Conservation (phyloP, 164 flowering plant species). For the Berberis thunbergii region DNA sequence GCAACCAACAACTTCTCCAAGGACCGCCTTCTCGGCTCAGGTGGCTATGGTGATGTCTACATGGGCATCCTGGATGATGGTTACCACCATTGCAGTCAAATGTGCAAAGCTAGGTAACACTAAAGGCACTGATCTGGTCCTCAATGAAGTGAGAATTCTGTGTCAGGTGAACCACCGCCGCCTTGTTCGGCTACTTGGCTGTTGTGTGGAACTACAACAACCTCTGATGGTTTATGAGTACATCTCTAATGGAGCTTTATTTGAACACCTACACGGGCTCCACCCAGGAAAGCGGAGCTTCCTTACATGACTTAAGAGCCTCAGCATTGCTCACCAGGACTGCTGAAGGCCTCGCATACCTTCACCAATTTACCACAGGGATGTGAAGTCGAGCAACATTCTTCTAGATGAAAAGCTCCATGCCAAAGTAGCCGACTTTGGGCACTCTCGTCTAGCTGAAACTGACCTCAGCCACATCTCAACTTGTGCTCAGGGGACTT, state of each 20-base stretch:
- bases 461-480: conserved; percentile 49
- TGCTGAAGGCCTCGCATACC: conserved; percentile 55
- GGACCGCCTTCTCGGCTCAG: conserved; percentile 46
- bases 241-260: conserved; percentile 39
- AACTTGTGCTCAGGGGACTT: conserved; percentile 60
- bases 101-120: conserved; percentile 51
- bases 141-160: conserved; percentile 58
- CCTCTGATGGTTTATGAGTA: conserved; percentile 58
- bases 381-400: conserved; percentile 55
- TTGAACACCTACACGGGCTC: conserved; percentile 26
- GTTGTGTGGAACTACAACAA: conserved; percentile 55
- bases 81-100: conserved; percentile 44
- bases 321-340: conserved; percentile 40
- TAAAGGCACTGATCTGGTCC: conserved; percentile 50
- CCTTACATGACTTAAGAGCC: conserved; percentile 31
- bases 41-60: conserved; percentile 67
- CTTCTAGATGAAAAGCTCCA: conserved; percentile 43
- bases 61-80: conserved; percentile 38
- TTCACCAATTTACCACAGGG: conserved; percentile 55
- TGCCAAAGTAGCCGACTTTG: conserved; percentile 54
- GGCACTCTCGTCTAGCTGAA: conserved; percentile 43
- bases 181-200: conserved; percentile 49
- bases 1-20: conserved; percentile 47
- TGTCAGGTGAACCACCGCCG: conserved; percentile 54
- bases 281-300: not conserved